Evolutionary conservation across 139 green algal species (phyloP), one percentile per base, ranked within the genome.

Genomic region (Yamagishiella unicocca): DNA sequence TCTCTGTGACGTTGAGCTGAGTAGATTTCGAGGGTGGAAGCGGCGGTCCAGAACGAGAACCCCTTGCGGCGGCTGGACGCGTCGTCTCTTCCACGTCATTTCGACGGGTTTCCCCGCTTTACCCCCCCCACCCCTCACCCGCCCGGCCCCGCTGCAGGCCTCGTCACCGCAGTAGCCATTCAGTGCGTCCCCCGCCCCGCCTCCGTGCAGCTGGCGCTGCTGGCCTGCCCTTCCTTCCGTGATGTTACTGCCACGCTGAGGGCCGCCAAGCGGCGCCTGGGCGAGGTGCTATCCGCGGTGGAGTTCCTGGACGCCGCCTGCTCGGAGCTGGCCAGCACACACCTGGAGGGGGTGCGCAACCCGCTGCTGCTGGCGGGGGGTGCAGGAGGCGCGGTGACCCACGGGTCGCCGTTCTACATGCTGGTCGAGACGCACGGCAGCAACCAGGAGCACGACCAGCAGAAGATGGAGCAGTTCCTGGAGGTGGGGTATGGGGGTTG

Each of bases 231-330:
- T 2, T 90, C 89, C 75, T 99, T 97, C 81, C 67, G 84, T 3
- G 89, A 70, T 7, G 94, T 95, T 9, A 89, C 93, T n/a, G 42
- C 91, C 27, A 87, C 96, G 24, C 92, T 98, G 29, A 31, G 54
- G 7, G 31, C 38, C 25, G 97, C 96, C 12, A 92, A 93, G 66
- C 58, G 67, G 38, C 62, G 90, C 6, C 88, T 99, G 73, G 96
- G 95, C 2, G 97, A 99, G 90, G 91, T 96, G 43, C 93, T 98
- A 12, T 95, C 92, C 4, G 95, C 96, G 1, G 96, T 97, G 80
- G 98, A 99, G 93, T 99, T 99, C 79, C 86, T 99, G 43, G 98
- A 99, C 73, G 37, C 85, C 1, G 88, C 91, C 46, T 94, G 90
- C 58, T 91, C 98, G 82, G 53, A 88, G 1, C 68, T 98, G 33